Conservation (phyloP, 1,139 yeast species). For the Tardiomyces depauwii region DNA sequence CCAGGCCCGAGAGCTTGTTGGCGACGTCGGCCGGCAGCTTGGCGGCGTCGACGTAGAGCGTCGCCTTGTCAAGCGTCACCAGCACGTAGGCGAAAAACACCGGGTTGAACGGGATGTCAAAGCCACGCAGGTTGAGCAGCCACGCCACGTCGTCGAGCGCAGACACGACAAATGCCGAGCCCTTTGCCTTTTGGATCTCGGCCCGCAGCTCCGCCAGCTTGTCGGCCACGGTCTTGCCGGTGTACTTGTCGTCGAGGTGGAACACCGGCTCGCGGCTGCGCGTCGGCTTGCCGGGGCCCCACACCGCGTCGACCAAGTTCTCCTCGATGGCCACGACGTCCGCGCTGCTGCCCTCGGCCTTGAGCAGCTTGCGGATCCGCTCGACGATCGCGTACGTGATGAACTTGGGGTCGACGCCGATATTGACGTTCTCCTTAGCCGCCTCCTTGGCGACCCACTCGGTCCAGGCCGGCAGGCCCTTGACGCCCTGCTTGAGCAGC, state of each 20-base stretch:
- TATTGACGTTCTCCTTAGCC: slow-evolving; percentile 23
- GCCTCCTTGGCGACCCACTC: slow-evolving; percentile 54
- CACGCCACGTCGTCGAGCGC: slow-evolving; percentile 90
- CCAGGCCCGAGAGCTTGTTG: slow-evolving; percentile 18
- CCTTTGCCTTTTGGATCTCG: slow-evolving; percentile 34
- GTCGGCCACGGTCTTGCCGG: slow-evolving; percentile 32
- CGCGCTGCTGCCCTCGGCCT: slow-evolving; percentile 26
- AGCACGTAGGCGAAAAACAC: slow-evolving; percentile 77
- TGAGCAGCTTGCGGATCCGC: slow-evolving; percentile 24
- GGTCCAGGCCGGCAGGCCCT: slow-evolving; percentile 74
- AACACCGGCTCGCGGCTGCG: slow-evolving; percentile 24
- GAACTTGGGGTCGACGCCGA: slow-evolving; percentile 60
- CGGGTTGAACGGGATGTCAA: slow-evolving; percentile 80
- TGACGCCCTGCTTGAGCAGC: slow-evolving; percentile 67
- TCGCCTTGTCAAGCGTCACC: slow-evolving; percentile 46
- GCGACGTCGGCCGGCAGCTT: slow-evolving; percentile 39
- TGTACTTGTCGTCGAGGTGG: slow-evolving; percentile 22
- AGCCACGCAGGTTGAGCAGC: slow-evolving; percentile 81
- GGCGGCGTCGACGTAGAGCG: slow-evolving; percentile 60
- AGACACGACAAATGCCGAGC: slow-evolving; percentile 42
- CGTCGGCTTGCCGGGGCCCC: slow-evolving; percentile 40
- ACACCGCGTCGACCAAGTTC: slow-evolving; percentile 67
- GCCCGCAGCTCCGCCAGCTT: slow-evolving; percentile 36
- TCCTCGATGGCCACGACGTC: slow-evolving; percentile 52
- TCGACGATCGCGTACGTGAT: slow-evolving; percentile 40